A percentile compares a stretch with the other conserved stretches of the same genome.
These are phyloP conservation scores for Nitzschia inconspicua DNA, from an alignment of 108 stramenopile species.

Conservation along the genomic window DNA sequence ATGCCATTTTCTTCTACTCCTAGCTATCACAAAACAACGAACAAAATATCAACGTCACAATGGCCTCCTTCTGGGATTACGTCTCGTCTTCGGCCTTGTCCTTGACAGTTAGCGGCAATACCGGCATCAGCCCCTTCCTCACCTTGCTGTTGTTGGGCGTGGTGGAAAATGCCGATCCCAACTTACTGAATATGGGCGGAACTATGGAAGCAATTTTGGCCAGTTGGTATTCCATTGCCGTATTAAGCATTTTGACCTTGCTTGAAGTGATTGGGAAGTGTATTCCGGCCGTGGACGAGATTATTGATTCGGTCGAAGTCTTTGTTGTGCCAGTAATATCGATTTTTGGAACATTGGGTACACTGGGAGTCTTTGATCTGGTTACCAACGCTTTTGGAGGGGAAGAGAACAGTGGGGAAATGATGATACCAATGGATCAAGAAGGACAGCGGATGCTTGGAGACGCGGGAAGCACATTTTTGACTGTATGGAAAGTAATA, in stretches of 20 bases:
- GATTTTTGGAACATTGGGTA: constrained; percentile 26
- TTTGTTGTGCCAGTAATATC: constrained; percentile 43
- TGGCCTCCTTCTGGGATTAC: constrained; percentile 4
- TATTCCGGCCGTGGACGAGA: constrained; percentile 43
- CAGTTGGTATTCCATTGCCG: constrained; percentile 28
- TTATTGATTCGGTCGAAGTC: constrained; percentile 32
- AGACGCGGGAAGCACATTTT: background rate
- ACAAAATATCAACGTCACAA: background rate
- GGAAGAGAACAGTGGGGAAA: background rate
- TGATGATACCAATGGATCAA: constrained; percentile 3
- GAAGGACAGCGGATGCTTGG: background rate
- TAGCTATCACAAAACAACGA: background rate
- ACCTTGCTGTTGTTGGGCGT: constrained; percentile 44
- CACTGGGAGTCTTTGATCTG: constrained; percentile 33
- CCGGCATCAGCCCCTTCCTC: constrained; percentile 47
- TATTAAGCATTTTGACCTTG: constrained; percentile 25
- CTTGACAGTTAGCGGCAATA: constrained; percentile 46
- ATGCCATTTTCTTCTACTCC: background rate
- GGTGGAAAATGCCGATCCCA: constrained; percentile 17
- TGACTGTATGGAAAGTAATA: constrained; percentile 28
- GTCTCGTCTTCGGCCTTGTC: constrained; percentile 34
- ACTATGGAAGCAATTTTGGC: constrained; percentile 34
- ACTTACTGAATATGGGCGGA: constrained; percentile 32
- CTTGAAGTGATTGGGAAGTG: constrained; percentile 42
- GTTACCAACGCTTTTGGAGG: constrained; percentile 12